A percentile compares a stretch with the other conserved stretches of the same genome.
Evolutionary conservation across 805 yeast genomes (phyloP).

Genomic region (Yarrowia sp.): DNA sequence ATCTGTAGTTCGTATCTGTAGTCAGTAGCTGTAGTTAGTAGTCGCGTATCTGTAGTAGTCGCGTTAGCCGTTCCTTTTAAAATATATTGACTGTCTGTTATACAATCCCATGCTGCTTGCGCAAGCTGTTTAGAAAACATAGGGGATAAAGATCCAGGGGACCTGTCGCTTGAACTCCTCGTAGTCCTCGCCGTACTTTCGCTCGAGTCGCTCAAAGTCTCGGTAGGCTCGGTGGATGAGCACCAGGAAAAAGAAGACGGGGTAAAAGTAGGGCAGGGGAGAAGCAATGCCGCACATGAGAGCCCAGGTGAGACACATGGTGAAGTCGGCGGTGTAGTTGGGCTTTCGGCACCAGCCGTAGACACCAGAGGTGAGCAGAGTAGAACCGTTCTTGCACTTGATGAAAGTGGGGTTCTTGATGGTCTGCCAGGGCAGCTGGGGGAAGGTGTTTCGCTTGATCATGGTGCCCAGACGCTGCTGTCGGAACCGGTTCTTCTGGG

Average conservation of each 20-base stretch:
- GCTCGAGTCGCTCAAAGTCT: constrained; percentile 78
- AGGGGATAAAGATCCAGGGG: constrained; percentile 91
- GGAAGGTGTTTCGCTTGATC: constrained; percentile 79
- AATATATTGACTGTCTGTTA: constrained; percentile 1
- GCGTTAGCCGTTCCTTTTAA: too few species aligned
- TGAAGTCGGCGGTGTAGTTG: constrained; percentile 92
- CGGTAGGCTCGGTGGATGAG: constrained; percentile 84
- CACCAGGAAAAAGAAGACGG: constrained; percentile 81
- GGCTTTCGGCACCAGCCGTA: constrained; percentile 87
- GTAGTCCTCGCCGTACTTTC: constrained; percentile 95
- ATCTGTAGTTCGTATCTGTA: too few species aligned
- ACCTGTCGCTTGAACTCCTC: constrained; percentile 77
- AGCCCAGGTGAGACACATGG: constrained; percentile 88
- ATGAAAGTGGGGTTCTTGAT: constrained; percentile 81
- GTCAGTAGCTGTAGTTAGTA: too few species aligned
- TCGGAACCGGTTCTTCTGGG: constrained; percentile 92
- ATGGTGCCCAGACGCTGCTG: constrained; percentile 70
- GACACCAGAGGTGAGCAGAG: constrained; percentile 91
- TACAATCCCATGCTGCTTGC: not conserved
- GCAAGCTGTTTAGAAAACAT: constrained; percentile 50
- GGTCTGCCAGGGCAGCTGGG: constrained; percentile 81
- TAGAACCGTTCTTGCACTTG: constrained; percentile 78
- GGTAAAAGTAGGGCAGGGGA: constrained; percentile 95
- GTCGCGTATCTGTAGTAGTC: too few species aligned
- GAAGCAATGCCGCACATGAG: constrained; percentile 82